phyloP scores from a whole-genome alignment of 2,329 filamentous ascomycete genomes.

The Curvularia sp. region DNA sequence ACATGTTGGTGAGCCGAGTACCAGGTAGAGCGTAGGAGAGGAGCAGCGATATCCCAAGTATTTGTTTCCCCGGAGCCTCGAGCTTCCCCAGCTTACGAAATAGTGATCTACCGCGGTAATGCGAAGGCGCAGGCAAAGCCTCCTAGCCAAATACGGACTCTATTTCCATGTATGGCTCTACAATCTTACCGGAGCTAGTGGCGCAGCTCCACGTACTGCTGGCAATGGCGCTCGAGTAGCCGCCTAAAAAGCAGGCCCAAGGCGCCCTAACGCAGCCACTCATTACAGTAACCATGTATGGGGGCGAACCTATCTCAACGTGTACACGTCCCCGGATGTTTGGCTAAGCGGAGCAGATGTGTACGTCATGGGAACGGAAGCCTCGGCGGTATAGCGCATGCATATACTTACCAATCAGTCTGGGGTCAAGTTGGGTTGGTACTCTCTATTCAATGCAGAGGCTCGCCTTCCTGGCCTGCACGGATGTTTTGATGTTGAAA shows the following conservation, averaged over 20 bases:
- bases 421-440: no score
- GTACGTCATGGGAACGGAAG: conserved; percentile 16
- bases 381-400: conserved; percentile 9
- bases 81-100: neutral
- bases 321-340: conserved; percentile 2
- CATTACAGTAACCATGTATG: conserved; percentile 5
- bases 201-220: conserved; percentile 5
- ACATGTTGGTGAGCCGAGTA: conserved; percentile 23
- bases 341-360: conserved; percentile 2
- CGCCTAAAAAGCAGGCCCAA: neutral
- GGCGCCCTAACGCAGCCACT: conserved; percentile 8
- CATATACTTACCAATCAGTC: neutral
- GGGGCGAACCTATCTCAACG: conserved; percentile 2
- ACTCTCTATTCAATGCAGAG: neutral
- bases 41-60: neutral
- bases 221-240: conserved; percentile 2
- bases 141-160: neutral
- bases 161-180: conserved; percentile 5
- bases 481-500: neutral
- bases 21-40: neutral
- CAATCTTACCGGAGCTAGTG: conserved; percentile 9
- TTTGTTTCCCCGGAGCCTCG: neutral
- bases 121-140: neutral
- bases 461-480: neutral
- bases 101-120: neutral